Evolutionary conservation across 2,329 filamentous ascomycete genomes (phyloP).

Genomic region (Trichoderma cornu-damae): DNA sequence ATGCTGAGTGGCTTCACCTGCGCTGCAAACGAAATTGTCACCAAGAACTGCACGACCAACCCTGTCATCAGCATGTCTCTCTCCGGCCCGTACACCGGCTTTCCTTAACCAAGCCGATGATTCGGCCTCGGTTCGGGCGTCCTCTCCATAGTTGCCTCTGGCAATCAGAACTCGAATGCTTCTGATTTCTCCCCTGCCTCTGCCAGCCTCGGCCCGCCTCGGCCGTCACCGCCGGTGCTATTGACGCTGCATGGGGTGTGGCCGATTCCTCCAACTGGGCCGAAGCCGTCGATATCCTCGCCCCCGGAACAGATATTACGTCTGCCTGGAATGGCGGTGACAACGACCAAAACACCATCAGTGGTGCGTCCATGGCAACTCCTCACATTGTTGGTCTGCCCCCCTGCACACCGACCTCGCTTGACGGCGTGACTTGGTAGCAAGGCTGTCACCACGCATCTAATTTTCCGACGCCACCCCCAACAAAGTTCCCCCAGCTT

Average conservation of each 20-base stretch:
- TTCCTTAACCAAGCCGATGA: conserved; percentile 48
- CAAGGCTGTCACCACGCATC: neutral
- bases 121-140: conserved; percentile 43
- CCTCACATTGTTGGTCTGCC: conserved; percentile 57
- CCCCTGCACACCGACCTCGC: conserved; percentile 42
- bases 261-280: conserved; percentile 51
- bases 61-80: conserved; percentile 51
- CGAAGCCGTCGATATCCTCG: conserved; percentile 45
- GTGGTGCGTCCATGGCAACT: conserved; percentile 60
- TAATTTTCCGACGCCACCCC: too few species aligned
- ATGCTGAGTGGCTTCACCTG: conserved; percentile 37
- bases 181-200: conserved; percentile 31
- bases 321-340: conserved; percentile 45
- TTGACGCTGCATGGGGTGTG: conserved; percentile 36
- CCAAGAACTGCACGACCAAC: conserved; percentile 35
- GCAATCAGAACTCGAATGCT: conserved; percentile 40
- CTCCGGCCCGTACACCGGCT: conserved; percentile 40
- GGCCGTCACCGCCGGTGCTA: conserved; percentile 34
- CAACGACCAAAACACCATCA: conserved; percentile 43
- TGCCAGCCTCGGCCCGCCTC: too few species aligned
- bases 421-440: conserved; percentile 36
- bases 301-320: conserved; percentile 43
- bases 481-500: too few species aligned
- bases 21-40: conserved; percentile 42
- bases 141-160: conserved; percentile 50